phyloP scores from a whole-genome alignment of 305 asterid species.

The Fraxinus greggii region DNA sequence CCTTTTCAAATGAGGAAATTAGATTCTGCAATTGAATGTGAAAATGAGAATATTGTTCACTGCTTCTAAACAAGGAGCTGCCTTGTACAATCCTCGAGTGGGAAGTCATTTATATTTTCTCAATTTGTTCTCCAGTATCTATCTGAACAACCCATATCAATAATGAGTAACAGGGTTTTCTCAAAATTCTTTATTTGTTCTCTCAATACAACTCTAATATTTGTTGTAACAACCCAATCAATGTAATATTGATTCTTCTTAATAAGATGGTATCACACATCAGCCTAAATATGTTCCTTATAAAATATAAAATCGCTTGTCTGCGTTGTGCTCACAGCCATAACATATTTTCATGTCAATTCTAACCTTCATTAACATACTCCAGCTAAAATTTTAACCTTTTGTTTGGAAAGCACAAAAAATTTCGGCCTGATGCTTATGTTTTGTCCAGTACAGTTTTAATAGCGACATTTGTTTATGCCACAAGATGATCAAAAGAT shows the following conservation, averaged over 20 bases:
- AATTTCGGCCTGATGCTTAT: not conserved
- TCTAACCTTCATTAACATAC: not conserved
- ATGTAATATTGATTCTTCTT: not conserved
- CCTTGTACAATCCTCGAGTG: not conserved
- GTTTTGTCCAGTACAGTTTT: not conserved
- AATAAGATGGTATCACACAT: not conserved
- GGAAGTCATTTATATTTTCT: not conserved
- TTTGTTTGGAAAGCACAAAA: not conserved
- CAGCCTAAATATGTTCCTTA: not conserved
- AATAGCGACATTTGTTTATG: not conserved
- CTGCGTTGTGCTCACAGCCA: not conserved
- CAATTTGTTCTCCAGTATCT: not conserved
- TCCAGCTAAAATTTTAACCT: not conserved
- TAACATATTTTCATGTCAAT: not conserved
- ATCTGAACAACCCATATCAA: not conserved
- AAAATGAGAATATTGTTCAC: not conserved
- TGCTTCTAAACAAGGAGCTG: not conserved
- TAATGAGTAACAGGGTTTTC: not conserved
- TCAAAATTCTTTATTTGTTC: not conserved
- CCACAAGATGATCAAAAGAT: conserved; percentile 12
- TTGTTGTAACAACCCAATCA: not conserved
- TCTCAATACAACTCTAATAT: not conserved
- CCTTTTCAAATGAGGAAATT: not conserved
- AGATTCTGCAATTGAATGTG: not conserved
- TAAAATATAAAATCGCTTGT: not conserved